Percentiles rank a stretch among this genome's conserved stretches.
phyloP scores from a whole-genome alignment of 345 rosid species.

The Cochlearia excelsa region DNA sequence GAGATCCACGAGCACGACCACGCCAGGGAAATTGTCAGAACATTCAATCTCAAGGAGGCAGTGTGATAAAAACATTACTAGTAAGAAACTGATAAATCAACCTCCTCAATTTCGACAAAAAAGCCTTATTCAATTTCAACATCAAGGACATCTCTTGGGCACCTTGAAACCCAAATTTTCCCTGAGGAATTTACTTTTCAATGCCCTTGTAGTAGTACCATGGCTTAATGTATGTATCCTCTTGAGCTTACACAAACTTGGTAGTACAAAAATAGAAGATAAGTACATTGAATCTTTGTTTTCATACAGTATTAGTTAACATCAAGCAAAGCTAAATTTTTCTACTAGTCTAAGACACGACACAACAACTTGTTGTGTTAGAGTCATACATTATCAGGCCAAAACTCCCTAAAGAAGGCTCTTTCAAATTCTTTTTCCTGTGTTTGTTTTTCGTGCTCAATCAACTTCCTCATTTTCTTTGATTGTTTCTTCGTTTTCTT shows the following conservation, averaged over 20 bases:
- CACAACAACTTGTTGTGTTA: too few relatives aligned
- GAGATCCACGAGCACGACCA: slow-evolving; percentile 83
- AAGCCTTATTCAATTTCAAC: neutral
- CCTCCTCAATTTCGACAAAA: neutral
- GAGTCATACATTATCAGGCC: slow-evolving; percentile 80
- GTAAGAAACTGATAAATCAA: slow-evolving; percentile 1
- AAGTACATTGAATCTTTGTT: too few relatives aligned
- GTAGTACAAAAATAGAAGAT: neutral
- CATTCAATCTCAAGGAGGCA: slow-evolving; percentile 78
- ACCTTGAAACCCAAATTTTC: neutral
- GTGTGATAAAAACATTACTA: slow-evolving; percentile 38
- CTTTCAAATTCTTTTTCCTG: slow-evolving; percentile 75
- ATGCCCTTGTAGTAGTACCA: too few relatives aligned
- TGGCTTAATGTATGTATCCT: too few relatives aligned
- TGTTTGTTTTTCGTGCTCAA: slow-evolving; percentile 54
- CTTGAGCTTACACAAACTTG: too few relatives aligned
- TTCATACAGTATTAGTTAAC: too few relatives aligned
- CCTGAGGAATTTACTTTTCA: slow-evolving; percentile 1
- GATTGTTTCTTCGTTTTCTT: slow-evolving; percentile 57
- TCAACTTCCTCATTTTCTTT: slow-evolving; percentile 68
- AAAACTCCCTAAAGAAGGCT: slow-evolving; percentile 78
- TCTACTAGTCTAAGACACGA: too few relatives aligned
- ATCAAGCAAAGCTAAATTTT: too few relatives aligned
- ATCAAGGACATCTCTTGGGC: too few relatives aligned
- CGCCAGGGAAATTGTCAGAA: slow-evolving; percentile 65